phyloP scores from a whole-genome alignment of 345 rosid genomes.

The Hibiscus syriacus region DNA sequence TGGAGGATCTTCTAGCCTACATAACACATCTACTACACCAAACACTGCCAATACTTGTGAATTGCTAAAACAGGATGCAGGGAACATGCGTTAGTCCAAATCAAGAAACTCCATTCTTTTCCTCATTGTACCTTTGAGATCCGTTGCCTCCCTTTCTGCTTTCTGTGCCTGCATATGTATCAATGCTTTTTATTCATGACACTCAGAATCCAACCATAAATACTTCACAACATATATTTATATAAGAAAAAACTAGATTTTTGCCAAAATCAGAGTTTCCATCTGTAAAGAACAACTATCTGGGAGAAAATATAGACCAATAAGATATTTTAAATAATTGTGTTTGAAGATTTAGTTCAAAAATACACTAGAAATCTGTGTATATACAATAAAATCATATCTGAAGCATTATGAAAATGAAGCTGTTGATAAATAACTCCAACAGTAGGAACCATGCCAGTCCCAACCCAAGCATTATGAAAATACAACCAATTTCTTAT shows the following conservation, averaged over 20 bases:
- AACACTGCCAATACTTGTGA: constrained; percentile 34
- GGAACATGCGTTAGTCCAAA: constrained; percentile 45
- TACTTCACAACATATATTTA: neutral
- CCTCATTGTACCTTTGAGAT: constrained; percentile 91
- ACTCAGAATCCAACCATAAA: neutral
- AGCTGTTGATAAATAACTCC: neutral
- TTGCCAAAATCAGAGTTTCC: neutral
- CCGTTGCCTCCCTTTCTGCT: constrained; percentile 86
- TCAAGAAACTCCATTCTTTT: constrained; percentile 98
- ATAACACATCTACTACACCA: constrained; percentile 13
- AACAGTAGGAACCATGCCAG: neutral
- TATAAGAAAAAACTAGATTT: neutral
- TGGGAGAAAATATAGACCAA: neutral
- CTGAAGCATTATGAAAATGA: neutral
- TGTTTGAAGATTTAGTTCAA: neutral
- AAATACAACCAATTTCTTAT: neutral
- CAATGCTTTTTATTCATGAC: neutral
- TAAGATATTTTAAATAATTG: neutral
- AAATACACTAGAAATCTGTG: neutral
- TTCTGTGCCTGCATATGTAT: constrained; percentile 65
- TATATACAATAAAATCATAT: neutral
- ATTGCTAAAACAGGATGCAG: constrained; percentile 21
- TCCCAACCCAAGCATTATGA: too few species aligned
- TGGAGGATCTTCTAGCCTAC: neutral
- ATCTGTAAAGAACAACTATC: neutral